Conservation (phyloP, 129 eudicot species). For the Saposhnikovia divaricata region DNA sequence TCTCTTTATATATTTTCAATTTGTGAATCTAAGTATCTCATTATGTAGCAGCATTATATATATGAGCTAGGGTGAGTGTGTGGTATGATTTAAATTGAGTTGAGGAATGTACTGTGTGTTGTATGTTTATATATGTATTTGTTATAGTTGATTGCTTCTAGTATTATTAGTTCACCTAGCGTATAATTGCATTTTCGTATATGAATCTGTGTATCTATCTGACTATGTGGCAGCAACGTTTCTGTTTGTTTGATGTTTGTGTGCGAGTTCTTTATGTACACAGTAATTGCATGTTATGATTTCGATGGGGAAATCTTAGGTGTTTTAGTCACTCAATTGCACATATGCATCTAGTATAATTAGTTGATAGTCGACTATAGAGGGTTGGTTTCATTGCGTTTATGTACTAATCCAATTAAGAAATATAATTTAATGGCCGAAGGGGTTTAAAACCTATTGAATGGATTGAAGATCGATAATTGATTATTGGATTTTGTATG, state of each 20-base stretch:
- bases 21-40: not conserved
- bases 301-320: not conserved
- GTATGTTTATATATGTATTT: not conserved
- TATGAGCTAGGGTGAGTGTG: not conserved
- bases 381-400: not conserved
- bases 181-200: not conserved
- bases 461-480: not conserved
- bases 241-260: not conserved
- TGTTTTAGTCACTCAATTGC: too few relatives aligned
- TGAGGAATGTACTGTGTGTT: not conserved
- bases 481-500: not conserved
- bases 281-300: not conserved
- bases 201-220: not conserved
- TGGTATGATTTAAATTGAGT: not conserved
- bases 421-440: not conserved
- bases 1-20: not conserved
- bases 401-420: not conserved
- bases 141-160: too few relatives aligned
- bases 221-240: constrained; percentile 2
- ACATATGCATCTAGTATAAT: too few relatives aligned
- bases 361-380: too few relatives aligned
- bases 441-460: not conserved
- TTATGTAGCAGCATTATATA: not conserved
- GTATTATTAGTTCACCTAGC: not conserved
- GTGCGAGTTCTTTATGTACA: not conserved